Base-by-base conservation (phyloP, 345 rosid genomes). In the Citrus australasica region DNA sequence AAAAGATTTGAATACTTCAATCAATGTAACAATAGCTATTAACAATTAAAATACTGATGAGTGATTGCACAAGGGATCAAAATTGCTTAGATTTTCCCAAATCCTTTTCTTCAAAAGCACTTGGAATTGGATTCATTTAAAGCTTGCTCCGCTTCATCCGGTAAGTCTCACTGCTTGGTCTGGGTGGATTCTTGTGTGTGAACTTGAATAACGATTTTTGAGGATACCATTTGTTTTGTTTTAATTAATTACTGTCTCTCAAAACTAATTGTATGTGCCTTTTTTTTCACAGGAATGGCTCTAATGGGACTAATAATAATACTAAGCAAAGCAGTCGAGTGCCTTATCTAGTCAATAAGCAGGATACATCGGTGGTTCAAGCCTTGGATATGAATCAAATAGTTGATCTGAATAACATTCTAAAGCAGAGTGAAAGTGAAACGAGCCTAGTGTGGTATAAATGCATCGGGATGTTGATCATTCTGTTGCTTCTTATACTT, bases 261-360 rank as follows among this genome's bases (percentile, higher is more conserved):
- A 0, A 92, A 92, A 77, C 85, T 93, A 70, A 88, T 95, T 21
- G 95, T 94, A 56, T 91, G 91, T 75, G 82, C 83, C 16, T 91
- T 88, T 83, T 95, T 95, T 80, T 95, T 95, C 87, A 28, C 86
- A 0, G 98, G 97, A n/a, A 90, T 90, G 96, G 93, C 92, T 62
- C 83, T 93, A 4, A 87, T 87, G 42, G 89, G 91, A 62, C 82
- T 42, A 11, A 9, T 10, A 42, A 42, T 90, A 16, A 85, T 90
- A 25, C 75, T 92, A 60, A 86, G 89, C 71, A 86, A 84, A 87
- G 97, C 95, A 27, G 97, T 91, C 2, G 94, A 95, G 48, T 42
- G 3, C 13, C 16, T 71, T 92, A 92, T 80, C 74, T 92, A 60
- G 91, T 89, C 13, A 97, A 93, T 78, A 90, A 91, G 89, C 98